Evolutionary conservation across 2,329 filamentous ascomycete genomes (phyloP).

Genomic region (Westerdykella sp.): DNA sequence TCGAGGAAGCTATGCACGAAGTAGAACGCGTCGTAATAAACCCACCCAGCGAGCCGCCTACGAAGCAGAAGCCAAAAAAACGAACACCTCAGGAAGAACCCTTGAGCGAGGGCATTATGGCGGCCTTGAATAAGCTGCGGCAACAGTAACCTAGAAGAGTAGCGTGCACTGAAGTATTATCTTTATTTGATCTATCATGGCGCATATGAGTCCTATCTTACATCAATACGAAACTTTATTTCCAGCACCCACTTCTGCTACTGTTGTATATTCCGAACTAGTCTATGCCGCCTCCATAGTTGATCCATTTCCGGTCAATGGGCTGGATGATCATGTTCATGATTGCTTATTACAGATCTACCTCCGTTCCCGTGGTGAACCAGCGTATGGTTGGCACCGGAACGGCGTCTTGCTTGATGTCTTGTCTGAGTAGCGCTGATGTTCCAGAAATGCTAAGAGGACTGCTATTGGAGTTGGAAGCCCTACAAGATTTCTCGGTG

Average conservation of each 20-base stretch:
- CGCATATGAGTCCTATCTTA: too few species aligned
- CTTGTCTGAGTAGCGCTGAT: constrained; percentile 9
- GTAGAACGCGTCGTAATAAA: constrained; percentile 17
- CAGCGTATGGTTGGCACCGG: constrained; percentile 3
- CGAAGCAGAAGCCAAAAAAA: constrained; percentile 19
- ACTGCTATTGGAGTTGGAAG: constrained; percentile 23
- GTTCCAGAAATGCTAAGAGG: constrained; percentile 19
- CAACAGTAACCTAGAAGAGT: constrained; percentile 23
- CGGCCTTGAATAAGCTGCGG: constrained; percentile 52
- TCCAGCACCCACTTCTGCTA: constrained; percentile 16
- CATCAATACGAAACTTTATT: constrained; percentile 2
- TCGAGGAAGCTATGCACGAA: constrained; percentile 44
- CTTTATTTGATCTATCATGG: too few species aligned
- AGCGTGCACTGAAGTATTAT: constrained; percentile 21
- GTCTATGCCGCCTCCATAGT: constrained; percentile 27
- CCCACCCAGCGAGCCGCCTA: constrained; percentile 5
- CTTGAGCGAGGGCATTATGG: constrained; percentile 54
- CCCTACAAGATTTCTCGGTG: constrained; percentile 9
- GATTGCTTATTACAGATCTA: background rate
- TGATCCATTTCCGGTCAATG: constrained; percentile 9
- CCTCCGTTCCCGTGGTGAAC: background rate
- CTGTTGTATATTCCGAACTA: constrained; percentile 23
- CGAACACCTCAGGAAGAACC: constrained; percentile 38
- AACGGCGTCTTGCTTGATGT: constrained; percentile 9
- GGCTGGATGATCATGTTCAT: constrained; percentile 2